Evolutionary conservation across 768 basidiomycete species (phyloP), one percentile per base, ranked within the genome.

Genomic region (Mycena sanguinolenta): DNA sequence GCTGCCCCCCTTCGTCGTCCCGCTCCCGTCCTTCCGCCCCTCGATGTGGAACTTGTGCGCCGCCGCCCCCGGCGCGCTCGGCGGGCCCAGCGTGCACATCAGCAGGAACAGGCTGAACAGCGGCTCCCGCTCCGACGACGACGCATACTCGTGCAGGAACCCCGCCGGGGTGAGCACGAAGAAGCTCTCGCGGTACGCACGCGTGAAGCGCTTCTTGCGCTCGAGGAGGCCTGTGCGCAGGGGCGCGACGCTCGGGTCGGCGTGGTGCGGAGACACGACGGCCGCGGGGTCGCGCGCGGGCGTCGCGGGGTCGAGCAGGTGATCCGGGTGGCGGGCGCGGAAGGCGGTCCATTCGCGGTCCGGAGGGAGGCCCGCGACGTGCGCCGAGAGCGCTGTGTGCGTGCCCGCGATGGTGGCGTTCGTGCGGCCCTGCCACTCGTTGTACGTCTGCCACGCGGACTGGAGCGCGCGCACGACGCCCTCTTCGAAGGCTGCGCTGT

Each of bases 1-100:
- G 2, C 86, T 84, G n/a, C 91, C 90, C 0, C 84, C 81, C 74
- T 90, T 89, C 1, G 85, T 86, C 21, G 88, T 86, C 2, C 94
- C 2, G 87, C 80, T 5, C 89, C 46, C 95, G 72, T 96, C 92
- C 79, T 92, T 95, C 73, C 91, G 84, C 13, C 93, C 94, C 81
- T 99, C 98, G 75, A 99, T 95, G 82, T 98, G 96, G 88, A 99
- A 99, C 82, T 98, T 98, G 86, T 99, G 93, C 21, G 90, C 90
- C 49, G n/a, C 36, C 46, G 4, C 92, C 87, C n/a, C 79, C 81
- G 0, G 88, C 80, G 3, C 89, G 2, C 92, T 92, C 4, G 97
- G 94, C 2, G 98, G 97, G 36, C 98, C 98, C 46, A 99, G 91
- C 0, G 97, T 99, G 82, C 98, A 99, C 54, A 92, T 89, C 1